Base-by-base conservation (phyloP, 1,284 basidiomycete species). In the Cystobasidium pallidum region DNA sequence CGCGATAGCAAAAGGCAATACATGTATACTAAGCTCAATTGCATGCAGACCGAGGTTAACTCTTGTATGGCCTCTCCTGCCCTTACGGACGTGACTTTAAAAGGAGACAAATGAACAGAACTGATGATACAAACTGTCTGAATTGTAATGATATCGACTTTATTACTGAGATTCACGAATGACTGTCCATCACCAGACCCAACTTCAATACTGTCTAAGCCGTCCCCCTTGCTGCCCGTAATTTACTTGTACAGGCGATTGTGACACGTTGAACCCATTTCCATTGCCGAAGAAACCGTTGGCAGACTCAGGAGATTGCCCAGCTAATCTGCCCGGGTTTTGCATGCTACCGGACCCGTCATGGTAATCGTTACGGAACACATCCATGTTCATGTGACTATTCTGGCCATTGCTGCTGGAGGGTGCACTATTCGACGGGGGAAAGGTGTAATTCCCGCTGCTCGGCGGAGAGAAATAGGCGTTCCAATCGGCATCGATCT, bases 401-500 rank as follows among this genome's bases (percentile, higher is more conserved):
- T n/a, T n/a, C 26, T 15, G 30, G 7, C 54, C 39, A 26, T 61
- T 61, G n/a, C 21, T n/a, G n/a, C 3, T 41, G 15, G 7, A 6
- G 8, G 58, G 24, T 1, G 39, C 39, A 43, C 26, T 61, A 21
- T 15, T 36, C 6, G 43, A 15, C 17, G 49, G 21, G 3, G 26
- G 3, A 51, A 64, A 64, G 8, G 28, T 51, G n/a, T 64, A 64
- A n/a, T 47, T 61, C 21, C 36, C 39, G 21, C 10, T 15, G n/a
- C 58, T 41, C 8, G 62, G 24, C n/a, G 62, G 62, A 4, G 62
- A 51, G 32, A 71, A 71, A 34, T 71, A 71, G 17, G 68, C 68
- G 24, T 71, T 64, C 68, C 68, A 71, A 24, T 71, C 68, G 7
- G 68, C 68, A 34, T 71, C 68, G 8, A 71, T 71, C 34, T 57